Conservation (phyloP, 2,329 filamentous ascomycete genomes). For the Colletotrichum sp. region DNA sequence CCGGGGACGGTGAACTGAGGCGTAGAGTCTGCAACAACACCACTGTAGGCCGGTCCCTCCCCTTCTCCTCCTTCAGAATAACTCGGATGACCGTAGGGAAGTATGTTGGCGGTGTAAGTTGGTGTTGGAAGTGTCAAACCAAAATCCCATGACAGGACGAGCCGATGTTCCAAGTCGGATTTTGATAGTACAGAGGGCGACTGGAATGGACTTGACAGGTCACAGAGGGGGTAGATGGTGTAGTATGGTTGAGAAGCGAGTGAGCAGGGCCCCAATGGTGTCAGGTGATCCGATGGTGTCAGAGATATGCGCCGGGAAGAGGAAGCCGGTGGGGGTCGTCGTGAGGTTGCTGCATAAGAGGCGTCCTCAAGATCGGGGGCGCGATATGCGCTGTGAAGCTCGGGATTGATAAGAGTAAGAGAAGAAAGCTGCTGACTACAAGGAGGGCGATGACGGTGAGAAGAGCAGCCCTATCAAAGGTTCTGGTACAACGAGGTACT, state of each 20-base stretch:
- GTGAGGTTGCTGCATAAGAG: slow-evolving; percentile 18
- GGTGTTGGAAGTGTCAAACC: background rate
- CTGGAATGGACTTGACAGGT: background rate
- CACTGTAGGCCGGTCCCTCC: slow-evolving; percentile 10
- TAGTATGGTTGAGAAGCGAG: slow-evolving; percentile 10
- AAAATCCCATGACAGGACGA: slow-evolving; percentile 20
- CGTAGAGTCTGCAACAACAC: background rate
- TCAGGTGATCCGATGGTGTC: slow-evolving; percentile 19
- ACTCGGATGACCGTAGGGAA: slow-evolving; percentile 1
- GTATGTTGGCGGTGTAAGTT: slow-evolving; percentile 12
- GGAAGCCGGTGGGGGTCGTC: slow-evolving; percentile 19
- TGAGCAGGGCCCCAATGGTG: background rate
- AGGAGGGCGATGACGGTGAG: background rate
- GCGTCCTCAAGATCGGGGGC: background rate
- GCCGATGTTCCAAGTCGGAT: background rate
- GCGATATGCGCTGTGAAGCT: background rate
- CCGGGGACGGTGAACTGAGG: background rate
- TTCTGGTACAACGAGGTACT: background rate
- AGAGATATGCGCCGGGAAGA: slow-evolving; percentile 12
- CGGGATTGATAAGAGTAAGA: slow-evolving; percentile 10
- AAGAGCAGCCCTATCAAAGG: background rate
- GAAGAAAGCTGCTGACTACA: background rate
- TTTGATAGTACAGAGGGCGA: background rate
- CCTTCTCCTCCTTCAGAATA: slow-evolving; percentile 19
- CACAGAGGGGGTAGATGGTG: slow-evolving; percentile 3